A percentile compares a stretch with the other conserved stretches of the same genome.
Evolutionary conservation across 164 flowering plant species (phyloP).

Genomic region (Cinnamomum micranthum): DNA sequence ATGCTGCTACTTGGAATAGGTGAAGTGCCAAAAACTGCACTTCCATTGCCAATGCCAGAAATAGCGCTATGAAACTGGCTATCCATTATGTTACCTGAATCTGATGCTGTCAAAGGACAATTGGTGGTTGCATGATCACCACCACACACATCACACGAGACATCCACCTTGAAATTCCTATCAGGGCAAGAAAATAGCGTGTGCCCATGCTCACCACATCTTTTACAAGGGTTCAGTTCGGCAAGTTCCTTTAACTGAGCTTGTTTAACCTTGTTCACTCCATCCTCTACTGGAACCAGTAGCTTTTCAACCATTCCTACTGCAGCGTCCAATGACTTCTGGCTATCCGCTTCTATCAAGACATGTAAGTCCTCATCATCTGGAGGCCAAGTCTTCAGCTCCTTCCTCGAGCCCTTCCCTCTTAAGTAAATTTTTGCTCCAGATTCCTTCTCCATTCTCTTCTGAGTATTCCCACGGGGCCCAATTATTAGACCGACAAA

Average conservation of each 20-base stretch:
- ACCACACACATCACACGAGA: neutral
- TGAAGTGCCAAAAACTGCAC: conserved; percentile 3
- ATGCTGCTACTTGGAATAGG: conserved; percentile 1
- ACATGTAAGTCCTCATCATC: conserved; percentile 46
- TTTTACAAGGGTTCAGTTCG: conserved; percentile 13
- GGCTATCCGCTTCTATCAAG: conserved; percentile 35
- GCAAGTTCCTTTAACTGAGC: conserved; percentile 37
- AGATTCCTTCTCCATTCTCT: conserved; percentile 44
- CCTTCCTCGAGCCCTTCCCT: conserved; percentile 32
- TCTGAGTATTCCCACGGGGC: conserved; percentile 38
- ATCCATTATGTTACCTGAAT: neutral
- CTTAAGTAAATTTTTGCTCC: conserved; percentile 42
- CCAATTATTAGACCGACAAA: conserved; percentile 47
- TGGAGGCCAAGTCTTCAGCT: conserved; percentile 7
- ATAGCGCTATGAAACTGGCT: conserved; percentile 1
- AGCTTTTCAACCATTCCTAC: conserved; percentile 39
- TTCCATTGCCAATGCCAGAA: conserved; percentile 1
- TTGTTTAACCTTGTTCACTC: conserved; percentile 25
- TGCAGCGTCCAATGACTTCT: conserved; percentile 37
- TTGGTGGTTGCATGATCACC: conserved; percentile 16
- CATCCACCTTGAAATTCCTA: neutral
- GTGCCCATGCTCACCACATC: conserved; percentile 28
- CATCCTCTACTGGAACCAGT: conserved; percentile 30
- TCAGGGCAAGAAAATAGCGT: conserved; percentile 20
- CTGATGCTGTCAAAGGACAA: conserved; percentile 16